phyloP scores from a whole-genome alignment of 1,139 yeast species.

The Geotrichum bryndzae region DNA sequence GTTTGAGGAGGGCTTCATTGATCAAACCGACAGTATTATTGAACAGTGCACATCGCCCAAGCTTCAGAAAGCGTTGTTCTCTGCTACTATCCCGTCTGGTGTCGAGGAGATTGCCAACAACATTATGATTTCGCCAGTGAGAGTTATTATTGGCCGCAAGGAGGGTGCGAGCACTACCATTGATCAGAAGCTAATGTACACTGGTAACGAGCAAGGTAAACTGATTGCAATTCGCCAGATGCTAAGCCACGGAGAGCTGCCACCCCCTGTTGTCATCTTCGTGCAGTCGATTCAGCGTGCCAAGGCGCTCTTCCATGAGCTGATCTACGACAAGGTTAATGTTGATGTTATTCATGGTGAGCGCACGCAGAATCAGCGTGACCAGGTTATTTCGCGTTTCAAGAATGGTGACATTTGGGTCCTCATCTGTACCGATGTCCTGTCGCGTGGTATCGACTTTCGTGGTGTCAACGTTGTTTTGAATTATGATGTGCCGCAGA shows the following conservation, averaged over 20 bases:
- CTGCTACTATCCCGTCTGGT: conserved; percentile 92
- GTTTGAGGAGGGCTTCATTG: conserved; percentile 84
- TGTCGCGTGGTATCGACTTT: conserved; percentile 95
- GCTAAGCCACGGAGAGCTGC: conserved; percentile 76
- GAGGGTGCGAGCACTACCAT: conserved; percentile 85
- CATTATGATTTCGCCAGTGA: conserved; percentile 77
- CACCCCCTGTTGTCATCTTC: conserved; percentile 89
- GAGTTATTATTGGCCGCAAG: conserved; percentile 87
- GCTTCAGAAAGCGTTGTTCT: conserved; percentile 66
- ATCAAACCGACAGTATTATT: conserved; percentile 83
- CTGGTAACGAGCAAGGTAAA: conserved; percentile 95
- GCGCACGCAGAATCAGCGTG: conserved; percentile 83
- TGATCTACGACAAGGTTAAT: conserved; percentile 81
- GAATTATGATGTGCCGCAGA: conserved; percentile 92
- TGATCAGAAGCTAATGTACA: conserved; percentile 75
- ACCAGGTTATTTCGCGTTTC: conserved; percentile 75
- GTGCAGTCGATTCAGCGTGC: conserved; percentile 91
- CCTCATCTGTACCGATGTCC: conserved; percentile 89
- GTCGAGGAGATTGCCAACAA: conserved; percentile 84
- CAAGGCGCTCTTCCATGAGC: conserved; percentile 87
- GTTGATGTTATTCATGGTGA: conserved; percentile 97
- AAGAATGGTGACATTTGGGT: conserved; percentile 93
- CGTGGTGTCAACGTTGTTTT: conserved; percentile 91
- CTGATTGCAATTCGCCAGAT: conserved; percentile 84
- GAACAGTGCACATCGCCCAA: conserved; percentile 53